Conservation (phyloP, 306 rosid genomes). For the Castanea sativa region DNA sequence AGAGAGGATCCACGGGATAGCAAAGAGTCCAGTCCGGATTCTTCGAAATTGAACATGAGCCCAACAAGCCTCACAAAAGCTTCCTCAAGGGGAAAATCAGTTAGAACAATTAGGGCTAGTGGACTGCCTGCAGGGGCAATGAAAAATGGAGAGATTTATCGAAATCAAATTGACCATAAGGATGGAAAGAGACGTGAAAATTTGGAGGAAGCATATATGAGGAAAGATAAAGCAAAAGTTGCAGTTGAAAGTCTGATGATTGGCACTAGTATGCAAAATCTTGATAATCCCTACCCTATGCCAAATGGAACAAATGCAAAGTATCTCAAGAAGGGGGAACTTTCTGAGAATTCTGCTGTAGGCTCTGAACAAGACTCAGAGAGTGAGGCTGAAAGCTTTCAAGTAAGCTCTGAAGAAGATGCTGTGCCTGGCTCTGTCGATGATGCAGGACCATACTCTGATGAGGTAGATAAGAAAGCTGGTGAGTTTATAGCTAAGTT, state of each 20-base stretch:
- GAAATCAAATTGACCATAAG: conserved; percentile 42
- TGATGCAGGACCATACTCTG: conserved; percentile 54
- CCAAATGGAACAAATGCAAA: conserved; percentile 32
- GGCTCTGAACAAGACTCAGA: conserved; percentile 33
- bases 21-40: conserved; percentile 31
- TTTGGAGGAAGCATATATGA: conserved; percentile 29
- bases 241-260: conserved; percentile 26
- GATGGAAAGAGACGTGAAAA: conserved; percentile 29
- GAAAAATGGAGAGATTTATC: conserved; percentile 32
- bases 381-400: conserved; percentile 34
- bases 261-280: conserved; percentile 24
- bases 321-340: conserved; percentile 26
- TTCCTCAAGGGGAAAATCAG: conserved; percentile 68
- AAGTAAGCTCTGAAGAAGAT: conserved; percentile 49
- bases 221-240: conserved; percentile 42
- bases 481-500: conserved; percentile 93
- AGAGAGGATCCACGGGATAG: conserved; percentile 27
- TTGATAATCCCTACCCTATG: conserved; percentile 26
- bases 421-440: conserved; percentile 29
- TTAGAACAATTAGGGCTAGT: conserved; percentile 70
- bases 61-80: conserved; percentile 36
- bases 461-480: conserved; percentile 94
- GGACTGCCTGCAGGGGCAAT: conserved; percentile 30
- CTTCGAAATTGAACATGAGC: conserved; percentile 30
- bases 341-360: conserved; percentile 23